phyloP scores from a whole-genome alignment of 1,139 yeast species.

The Scheffersomyces quercinus region DNA sequence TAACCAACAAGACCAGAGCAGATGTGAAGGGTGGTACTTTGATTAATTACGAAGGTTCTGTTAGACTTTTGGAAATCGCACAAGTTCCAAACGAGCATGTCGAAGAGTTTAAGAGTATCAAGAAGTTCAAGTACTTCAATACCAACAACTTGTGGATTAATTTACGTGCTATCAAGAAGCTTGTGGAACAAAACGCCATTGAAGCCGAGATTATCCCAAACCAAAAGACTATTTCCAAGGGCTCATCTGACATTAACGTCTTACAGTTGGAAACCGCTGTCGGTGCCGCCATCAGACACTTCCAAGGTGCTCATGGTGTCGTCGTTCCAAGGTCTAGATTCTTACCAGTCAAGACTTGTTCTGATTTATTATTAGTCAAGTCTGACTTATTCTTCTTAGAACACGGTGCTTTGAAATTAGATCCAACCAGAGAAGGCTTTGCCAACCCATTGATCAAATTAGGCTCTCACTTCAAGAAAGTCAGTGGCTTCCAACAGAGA shows the following conservation, averaged over 20 bases:
- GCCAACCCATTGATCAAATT: constrained; percentile 93
- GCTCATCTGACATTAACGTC: constrained; percentile 78
- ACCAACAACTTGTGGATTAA: constrained; percentile 98
- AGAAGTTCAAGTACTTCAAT: constrained; percentile 96
- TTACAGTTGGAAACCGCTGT: constrained; percentile 97
- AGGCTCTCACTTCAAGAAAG: constrained; percentile 96
- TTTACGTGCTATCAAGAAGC: constrained; percentile 88
- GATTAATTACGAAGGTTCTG: constrained; percentile 93
- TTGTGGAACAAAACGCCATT: constrained; percentile 81
- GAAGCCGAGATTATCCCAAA: constrained; percentile 95
- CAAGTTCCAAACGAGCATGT: constrained; percentile 99
- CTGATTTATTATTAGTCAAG: constrained; percentile 90
- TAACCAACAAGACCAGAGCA: constrained; percentile 97
- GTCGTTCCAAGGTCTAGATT: constrained; percentile 97
- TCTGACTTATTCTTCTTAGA: constrained; percentile 91
- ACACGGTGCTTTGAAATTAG: constrained; percentile 88
- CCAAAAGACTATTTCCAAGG: constrained; percentile 76
- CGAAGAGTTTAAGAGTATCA: constrained; percentile 96
- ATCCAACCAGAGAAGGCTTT: constrained; percentile 80
- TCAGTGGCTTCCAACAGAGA: constrained; percentile 84
- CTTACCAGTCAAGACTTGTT: constrained; percentile 96
- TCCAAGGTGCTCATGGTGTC: constrained; percentile 94
- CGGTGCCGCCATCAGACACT: constrained; percentile 98
- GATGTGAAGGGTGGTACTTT: constrained; percentile 99
- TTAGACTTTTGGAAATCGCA: constrained; percentile 93